Evolutionary conservation across 768 basidiomycete genomes (phyloP), one percentile per base, ranked within the genome.

Genomic region (Russula sp.): DNA sequence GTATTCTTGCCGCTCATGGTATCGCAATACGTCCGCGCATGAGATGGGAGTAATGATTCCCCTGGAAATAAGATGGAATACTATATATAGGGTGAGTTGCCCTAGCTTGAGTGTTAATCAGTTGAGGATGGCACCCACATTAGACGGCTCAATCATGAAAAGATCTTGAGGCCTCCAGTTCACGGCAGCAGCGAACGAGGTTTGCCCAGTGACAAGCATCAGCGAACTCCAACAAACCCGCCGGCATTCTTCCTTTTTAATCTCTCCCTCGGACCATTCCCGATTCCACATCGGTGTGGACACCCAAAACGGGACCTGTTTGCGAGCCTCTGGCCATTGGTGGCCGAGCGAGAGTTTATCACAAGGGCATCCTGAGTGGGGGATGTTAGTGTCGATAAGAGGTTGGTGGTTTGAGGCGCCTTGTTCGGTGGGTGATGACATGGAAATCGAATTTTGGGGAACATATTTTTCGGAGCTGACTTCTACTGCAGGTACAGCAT

Each of bases 161-260:
- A 88, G 71, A 50, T 86, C 80, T 4, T 82, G 28, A 3, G 51
- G n/a, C 40, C 44, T 56, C 57, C 62, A 59, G 64, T 67, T 74
- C 56, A 75, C 74, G 20, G 87, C 81, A n/a, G 79, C 80, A 5
- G 79, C 77, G 69, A 86, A 89, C 16, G 83, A 80, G 24, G 81
- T 84, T 73, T 88, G 83, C 1, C 84, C 87, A 11, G 89, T 84
- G 16, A 82, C 78, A 26, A 89, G 78, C 59, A 80, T 76, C 73
- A 90, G 78, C 7, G 84, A 75, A 71, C 85, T 88, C 90, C 90
- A 92, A 65, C 87, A 87, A 26, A 90, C 73, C 40, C 89, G 77
- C 40, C 90, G 83, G 69, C 84, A 86, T 51, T 85, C 84, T 71
- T 92, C 90, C 73, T 83, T 87, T 48, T 81, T 76, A 64, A 89